Evolutionary conservation across 139 green algal species (phyloP), one percentile per base, ranked within the genome.

Genomic region (Bryopsis sp.): DNA sequence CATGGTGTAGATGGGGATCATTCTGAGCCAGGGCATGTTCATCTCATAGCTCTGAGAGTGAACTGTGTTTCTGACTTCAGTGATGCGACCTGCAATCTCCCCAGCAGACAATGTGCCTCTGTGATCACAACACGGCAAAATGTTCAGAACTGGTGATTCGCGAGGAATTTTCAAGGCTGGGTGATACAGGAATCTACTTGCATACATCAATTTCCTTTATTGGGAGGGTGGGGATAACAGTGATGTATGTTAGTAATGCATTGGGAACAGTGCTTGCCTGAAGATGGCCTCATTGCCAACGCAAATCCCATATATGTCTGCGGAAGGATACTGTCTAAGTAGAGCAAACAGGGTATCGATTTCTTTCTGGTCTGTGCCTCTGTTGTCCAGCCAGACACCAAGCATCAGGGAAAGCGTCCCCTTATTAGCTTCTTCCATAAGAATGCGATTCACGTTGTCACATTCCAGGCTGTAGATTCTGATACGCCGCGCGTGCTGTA

Each of bases 261-360:
- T n/a, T n/a, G n/a, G n/a, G n/a, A n/a, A n/a, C 15, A 67, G 19
- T 5, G 59, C 28, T 4, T 47, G 11, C 33, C 59, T 43, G 33
- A 67, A 69, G 3, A 69, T 35, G 35, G 43, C 62, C 32, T 69
- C 62, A 54, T 69, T 69, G 36, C 62, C 62, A 4, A 69, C 62
- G 19, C 26, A 35, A 7, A 69, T 69, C 3, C 62, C 62, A 4
- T 31, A 28, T 36, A 69, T n/a, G 4, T 57, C 43, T 4, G 62
- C 62, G 43, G 39, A 7, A 32, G 62, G 62, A 36, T 69, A 69
- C 32, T 54, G 39, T 4, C 4, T 4, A 4, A 69, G 62, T 24
- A 57, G 54, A 26, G 28, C 19, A 26, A 37, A 33, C 24, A 69
- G 37, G 37, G 48, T 36, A 15, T 54, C 5, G 11, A 69, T 35